phyloP scores from a whole-genome alignment of 225 moss, liverwort and hornwort genomes.

The Neckera pumila region DNA sequence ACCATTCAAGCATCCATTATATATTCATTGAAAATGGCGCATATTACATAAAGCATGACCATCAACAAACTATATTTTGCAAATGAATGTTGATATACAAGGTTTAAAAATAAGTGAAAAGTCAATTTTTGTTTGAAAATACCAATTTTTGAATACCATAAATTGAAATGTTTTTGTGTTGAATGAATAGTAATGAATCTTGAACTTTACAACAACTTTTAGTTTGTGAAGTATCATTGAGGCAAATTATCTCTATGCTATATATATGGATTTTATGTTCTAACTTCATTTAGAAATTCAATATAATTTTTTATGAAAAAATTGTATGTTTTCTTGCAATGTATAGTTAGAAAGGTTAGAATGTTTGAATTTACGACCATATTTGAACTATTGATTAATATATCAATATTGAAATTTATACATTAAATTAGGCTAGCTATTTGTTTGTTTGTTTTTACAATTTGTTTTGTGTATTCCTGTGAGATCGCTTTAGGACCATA shows the following conservation, averaged over 20 bases:
- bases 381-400: too few relatives aligned
- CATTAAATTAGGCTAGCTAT: not conserved
- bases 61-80: not conserved
- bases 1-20: not conserved
- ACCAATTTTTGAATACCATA: not conserved
- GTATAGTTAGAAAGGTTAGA: not conserved
- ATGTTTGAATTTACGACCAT: not conserved
- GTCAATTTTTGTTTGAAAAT: accelerated
- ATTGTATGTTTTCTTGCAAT: not conserved
- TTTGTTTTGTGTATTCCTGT: not conserved
- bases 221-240: not conserved
- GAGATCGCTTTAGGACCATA: accelerated
- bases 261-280: too few relatives aligned
- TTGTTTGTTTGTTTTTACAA: not conserved
- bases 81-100: not conserved
- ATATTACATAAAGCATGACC: accelerated
- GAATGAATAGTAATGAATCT: not conserved
- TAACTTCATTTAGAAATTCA: not conserved
- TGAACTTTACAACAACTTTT: not conserved
- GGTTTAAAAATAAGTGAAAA: not conserved
- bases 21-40: not conserved
- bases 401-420: not conserved
- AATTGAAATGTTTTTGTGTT: not conserved
- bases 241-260: not conserved
- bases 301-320: too few relatives aligned